A percentile compares a stretch with the other conserved stretches of the same genome.
Conservation (phyloP, 192 early-diverging fungal species). For the Obelidium mucronatum region DNA sequence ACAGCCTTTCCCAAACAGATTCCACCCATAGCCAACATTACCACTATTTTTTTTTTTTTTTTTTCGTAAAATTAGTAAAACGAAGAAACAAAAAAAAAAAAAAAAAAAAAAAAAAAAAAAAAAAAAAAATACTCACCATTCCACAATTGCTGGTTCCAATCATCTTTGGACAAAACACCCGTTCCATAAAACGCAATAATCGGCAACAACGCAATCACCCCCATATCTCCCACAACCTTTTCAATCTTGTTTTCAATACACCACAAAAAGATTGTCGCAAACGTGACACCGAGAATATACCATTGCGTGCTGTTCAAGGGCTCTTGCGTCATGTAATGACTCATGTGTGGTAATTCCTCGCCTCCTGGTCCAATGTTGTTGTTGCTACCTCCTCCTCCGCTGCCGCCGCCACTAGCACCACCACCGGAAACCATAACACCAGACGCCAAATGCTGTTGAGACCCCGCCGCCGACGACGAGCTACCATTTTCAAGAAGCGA, state of each 20-base stretch:
- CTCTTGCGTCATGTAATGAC: slow-evolving; percentile 26
- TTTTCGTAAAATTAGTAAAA: too few relatives aligned
- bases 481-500: not conserved
- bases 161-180: slow-evolving; percentile 92
- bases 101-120: slow-evolving; percentile 35
- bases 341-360: slow-evolving; percentile 14
- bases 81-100: too few relatives aligned
- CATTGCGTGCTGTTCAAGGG: slow-evolving; percentile 68
- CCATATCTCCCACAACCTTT: slow-evolving; percentile 91
- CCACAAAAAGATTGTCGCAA: slow-evolving; percentile 86
- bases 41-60: too few relatives aligned
- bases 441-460: too few relatives aligned
- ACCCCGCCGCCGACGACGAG: not conserved
- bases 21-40: slow-evolving; percentile 91
- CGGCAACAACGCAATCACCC: slow-evolving; percentile 91
- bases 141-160: slow-evolving; percentile 97
- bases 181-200: slow-evolving; percentile 89
- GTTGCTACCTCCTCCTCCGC: not conserved
- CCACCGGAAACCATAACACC: not conserved
- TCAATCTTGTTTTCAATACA: slow-evolving; percentile 82
- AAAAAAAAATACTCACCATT: slow-evolving; percentile 70
- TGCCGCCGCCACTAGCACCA: not conserved
- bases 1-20: slow-evolving; percentile 94
- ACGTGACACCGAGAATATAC: slow-evolving; percentile 78
- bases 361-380: not conserved